Evolutionary conservation across 148 eudicot species (phyloP).

Genomic region (Nepenthes mirabilis): DNA sequence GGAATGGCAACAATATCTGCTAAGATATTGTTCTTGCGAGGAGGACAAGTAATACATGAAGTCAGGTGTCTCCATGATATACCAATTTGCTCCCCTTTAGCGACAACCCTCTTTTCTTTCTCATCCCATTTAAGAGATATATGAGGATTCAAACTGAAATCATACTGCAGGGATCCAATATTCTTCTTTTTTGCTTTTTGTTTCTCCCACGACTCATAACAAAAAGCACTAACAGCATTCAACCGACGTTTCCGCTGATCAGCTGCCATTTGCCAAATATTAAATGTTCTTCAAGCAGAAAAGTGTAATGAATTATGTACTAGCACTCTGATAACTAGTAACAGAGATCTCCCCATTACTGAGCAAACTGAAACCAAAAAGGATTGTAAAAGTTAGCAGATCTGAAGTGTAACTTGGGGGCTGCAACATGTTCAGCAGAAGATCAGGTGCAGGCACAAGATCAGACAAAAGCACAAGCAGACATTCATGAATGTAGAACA

Average conservation of each 20-base stretch:
- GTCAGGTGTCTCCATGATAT: constrained; percentile 48
- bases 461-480: too few relatives aligned
- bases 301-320: not conserved
- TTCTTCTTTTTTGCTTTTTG: constrained; percentile 49
- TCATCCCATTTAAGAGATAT: constrained; percentile 84
- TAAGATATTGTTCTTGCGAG: constrained; percentile 27
- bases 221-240: constrained; percentile 21
- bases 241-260: constrained; percentile 69
- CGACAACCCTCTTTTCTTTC: constrained; percentile 49
- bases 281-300: constrained; percentile 13
- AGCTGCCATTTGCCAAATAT: constrained; percentile 53
- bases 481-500: too few relatives aligned
- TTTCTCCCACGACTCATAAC: constrained; percentile 29
- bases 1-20: constrained; percentile 69
- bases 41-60: constrained; percentile 24
- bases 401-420: too few relatives aligned
- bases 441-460: too few relatives aligned
- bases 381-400: not conserved
- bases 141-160: constrained; percentile 31
- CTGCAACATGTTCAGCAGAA: too few relatives aligned
- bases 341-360: not conserved
- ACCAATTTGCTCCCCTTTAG: constrained; percentile 74
- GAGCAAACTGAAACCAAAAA: not conserved
- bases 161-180: constrained; percentile 19
- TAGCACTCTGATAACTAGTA: not conserved